Evolutionary conservation across 73 alveolate species (phyloP), one percentile per base, ranked within the genome.

Genomic region (Paramecium primaurelia): DNA sequence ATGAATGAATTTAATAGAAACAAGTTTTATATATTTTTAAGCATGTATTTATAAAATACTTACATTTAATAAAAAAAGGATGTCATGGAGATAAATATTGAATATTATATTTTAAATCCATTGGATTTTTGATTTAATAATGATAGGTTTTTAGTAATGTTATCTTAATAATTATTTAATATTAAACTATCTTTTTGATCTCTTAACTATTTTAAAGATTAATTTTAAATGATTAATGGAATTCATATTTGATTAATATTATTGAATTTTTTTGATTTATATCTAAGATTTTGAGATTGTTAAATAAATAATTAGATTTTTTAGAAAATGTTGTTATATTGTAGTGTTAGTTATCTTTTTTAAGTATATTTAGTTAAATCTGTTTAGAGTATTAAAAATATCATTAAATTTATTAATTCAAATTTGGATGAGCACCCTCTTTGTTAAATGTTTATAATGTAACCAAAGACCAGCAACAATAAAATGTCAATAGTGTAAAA

Each of bases 391-490:
- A 54, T 54, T 54, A 54, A 54, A 54, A 54, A 54, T 54, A 54
- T 54, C 69, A 54, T 54, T 54, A 54, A 54, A 16, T 54, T 54
- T 54, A 54, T 54, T 54, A 54, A 54, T 54, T 54, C 69, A 54
- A 54, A 54, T 54, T 54, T 54, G 69, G 69, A 68, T 68, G 85
- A 68, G 85, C 28, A 26, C 85, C 42, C 85, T 68, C 85, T 75
- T 75, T 75, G 88, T 75, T 10, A 75, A 75, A 42, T 75, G 88
- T 38, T 16, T 38, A 75, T 42, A 75, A 75, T 75, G 88, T 25
- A 75, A 75, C 37, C 60, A 75, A 75, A 75, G 88, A 42, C 88
- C 88, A 22, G 88, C 88, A 22, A 75, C 88, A 75, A 75, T 75
- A 22, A 75, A 75, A 42, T 75, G 88, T 75, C 38, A 25, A 38